Evolutionary conservation across 768 basidiomycete genomes (phyloP).

Genomic region (Russula vinacea): DNA sequence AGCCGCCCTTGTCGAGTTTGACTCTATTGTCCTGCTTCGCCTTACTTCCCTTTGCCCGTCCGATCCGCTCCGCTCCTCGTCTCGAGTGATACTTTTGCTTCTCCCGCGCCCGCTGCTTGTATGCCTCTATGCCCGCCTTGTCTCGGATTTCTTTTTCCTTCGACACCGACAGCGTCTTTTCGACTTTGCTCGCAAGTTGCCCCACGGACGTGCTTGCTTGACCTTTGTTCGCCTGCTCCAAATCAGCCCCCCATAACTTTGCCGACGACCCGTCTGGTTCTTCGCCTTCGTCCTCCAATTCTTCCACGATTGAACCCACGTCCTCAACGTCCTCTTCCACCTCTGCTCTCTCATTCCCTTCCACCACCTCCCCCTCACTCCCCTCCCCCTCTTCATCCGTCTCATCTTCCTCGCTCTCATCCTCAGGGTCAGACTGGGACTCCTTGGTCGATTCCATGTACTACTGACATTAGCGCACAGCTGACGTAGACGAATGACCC

Average conservation of each 20-base stretch:
- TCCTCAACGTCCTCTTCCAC: slow-evolving; percentile 10
- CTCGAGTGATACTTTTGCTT: slow-evolving; percentile 79
- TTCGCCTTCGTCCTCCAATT: slow-evolving; percentile 1
- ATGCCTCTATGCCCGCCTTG: slow-evolving; percentile 60
- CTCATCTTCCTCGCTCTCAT: slow-evolving; percentile 36
- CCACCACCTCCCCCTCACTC: slow-evolving; percentile 17
- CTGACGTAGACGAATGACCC: slow-evolving; percentile 1
- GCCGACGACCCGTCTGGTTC: background rate
- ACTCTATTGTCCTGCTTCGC: slow-evolving; percentile 74
- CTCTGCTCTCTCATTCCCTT: slow-evolving; percentile 13
- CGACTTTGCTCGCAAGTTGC: slow-evolving; percentile 8
- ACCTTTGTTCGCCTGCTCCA: background rate
- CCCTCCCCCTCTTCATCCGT: slow-evolving; percentile 31
- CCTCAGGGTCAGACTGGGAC: slow-evolving; percentile 35
- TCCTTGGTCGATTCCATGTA: slow-evolving; percentile 32
- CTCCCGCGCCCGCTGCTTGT: slow-evolving; percentile 56
- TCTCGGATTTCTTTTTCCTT: slow-evolving; percentile 43
- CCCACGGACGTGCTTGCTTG: background rate
- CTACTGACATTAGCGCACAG: slow-evolving; percentile 26
- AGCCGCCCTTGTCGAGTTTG: slow-evolving; percentile 38
- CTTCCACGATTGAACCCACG: background rate
- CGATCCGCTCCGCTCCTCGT: slow-evolving; percentile 55
- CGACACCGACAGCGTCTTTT: slow-evolving; percentile 13
- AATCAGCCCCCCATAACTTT: background rate
- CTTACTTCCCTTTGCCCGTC: slow-evolving; percentile 77